phyloP scores from a whole-genome alignment of 768 basidiomycete genomes.

The Suillus spraguei region DNA sequence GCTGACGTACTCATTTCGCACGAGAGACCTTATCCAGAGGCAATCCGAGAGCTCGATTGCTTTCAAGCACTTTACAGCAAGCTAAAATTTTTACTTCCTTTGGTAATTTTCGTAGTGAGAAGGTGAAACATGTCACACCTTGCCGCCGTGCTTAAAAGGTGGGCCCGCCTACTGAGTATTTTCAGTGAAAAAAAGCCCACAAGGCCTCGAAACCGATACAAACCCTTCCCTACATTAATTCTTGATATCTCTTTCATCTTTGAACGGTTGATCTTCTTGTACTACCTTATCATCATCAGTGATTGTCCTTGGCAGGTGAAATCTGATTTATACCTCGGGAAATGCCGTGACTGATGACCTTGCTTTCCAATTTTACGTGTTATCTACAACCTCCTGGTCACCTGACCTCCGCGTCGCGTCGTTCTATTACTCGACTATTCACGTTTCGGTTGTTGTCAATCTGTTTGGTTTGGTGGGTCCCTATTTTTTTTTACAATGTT shows the following conservation, averaged over 20 bases:
- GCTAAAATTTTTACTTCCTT: constrained; percentile 20
- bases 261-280: background rate
- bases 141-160: constrained; percentile 28
- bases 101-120: constrained; percentile 29
- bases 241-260: constrained; percentile 4
- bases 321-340: background rate
- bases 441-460: constrained; percentile 24
- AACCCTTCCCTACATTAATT: constrained; percentile 3
- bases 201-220: constrained; percentile 8
- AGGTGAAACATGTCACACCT: constrained; percentile 20
- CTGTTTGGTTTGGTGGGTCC: constrained; percentile 40
- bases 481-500: constrained; percentile 29
- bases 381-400: constrained; percentile 13
- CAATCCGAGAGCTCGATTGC: constrained; percentile 28
- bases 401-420: constrained; percentile 20
- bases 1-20: constrained; percentile 36
- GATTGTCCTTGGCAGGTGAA: background rate
- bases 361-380: constrained; percentile 9
- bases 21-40: constrained; percentile 23
- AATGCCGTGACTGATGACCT: background rate
- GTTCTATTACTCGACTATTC: constrained; percentile 5
- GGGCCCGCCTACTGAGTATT: constrained; percentile 18
- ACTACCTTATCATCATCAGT: background rate
- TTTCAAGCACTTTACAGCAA: constrained; percentile 23
- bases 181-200: constrained; percentile 16